phyloP scores from a whole-genome alignment of 225 moss, liverwort and hornwort genomes.

The Sphagnum contortum region DNA sequence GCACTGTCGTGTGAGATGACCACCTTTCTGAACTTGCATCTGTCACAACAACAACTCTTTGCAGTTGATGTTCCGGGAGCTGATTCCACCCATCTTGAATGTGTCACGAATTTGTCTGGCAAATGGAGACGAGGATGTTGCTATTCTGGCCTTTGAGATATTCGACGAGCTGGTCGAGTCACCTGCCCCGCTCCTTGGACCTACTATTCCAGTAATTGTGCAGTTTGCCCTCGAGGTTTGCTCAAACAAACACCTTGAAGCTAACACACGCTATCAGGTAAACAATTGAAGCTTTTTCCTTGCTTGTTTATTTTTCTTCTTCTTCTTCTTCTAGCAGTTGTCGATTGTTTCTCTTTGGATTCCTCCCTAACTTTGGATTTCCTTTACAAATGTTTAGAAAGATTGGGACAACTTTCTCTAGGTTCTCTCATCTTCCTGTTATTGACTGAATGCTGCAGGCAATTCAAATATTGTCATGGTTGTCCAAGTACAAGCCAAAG shows the following conservation, averaged over 20 bases:
- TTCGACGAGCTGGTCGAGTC: slow-evolving; percentile 99
- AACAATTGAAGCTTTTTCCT: background rate
- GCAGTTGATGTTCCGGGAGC: slow-evolving; percentile 96
- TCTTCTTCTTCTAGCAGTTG: too few relatives aligned
- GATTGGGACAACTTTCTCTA: too few relatives aligned
- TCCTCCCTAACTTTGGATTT: too few relatives aligned
- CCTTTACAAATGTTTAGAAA: too few relatives aligned
- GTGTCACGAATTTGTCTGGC: slow-evolving; percentile 89
- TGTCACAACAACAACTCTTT: background rate
- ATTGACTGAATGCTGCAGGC: slow-evolving; percentile 36
- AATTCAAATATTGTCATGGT: slow-evolving; percentile 89
- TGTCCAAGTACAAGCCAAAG: slow-evolving; percentile 93
- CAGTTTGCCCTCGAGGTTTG: slow-evolving; percentile 97
- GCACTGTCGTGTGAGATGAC: too few relatives aligned
- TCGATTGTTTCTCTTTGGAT: too few relatives aligned
- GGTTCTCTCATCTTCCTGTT: too few relatives aligned
- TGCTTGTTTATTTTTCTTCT: background rate
- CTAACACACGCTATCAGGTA: slow-evolving; percentile 95
- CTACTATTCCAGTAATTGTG: slow-evolving; percentile 88
- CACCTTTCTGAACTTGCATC: too few relatives aligned
- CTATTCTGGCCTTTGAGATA: slow-evolving; percentile 93
- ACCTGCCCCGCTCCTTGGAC: slow-evolving; percentile 88
- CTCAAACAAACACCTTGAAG: slow-evolving; percentile 84
- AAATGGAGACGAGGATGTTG: slow-evolving; percentile 95
- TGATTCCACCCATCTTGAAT: slow-evolving; percentile 82